Conservation (phyloP, 768 basidiomycete genomes). For the Ramaria sp. region DNA sequence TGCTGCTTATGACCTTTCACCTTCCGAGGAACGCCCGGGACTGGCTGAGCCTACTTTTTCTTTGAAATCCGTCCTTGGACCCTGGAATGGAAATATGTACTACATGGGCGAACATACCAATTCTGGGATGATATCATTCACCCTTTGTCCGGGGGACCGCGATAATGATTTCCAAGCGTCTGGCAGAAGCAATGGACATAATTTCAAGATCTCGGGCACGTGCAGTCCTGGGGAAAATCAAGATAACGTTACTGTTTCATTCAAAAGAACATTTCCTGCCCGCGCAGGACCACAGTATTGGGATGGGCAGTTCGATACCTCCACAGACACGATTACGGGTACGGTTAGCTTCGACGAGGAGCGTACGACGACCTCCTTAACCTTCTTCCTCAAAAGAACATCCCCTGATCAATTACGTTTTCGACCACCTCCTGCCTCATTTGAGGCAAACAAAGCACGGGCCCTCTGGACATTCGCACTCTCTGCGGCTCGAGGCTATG, state of each 20-base stretch:
- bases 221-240: constrained; percentile 9
- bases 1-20: constrained; percentile 12
- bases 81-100: not conserved
- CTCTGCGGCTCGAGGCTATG: constrained; percentile 14
- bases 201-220: constrained; percentile 14
- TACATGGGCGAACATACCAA: no score
- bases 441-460: constrained; percentile 17
- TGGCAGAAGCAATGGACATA: constrained; percentile 7
- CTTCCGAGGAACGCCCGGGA: constrained; percentile 1
- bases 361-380: not conserved
- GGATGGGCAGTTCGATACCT: not conserved
- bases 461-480: constrained; percentile 26
- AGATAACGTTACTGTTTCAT: not conserved
- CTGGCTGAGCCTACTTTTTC: not conserved
- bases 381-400: constrained; percentile 20
- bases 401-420: constrained; percentile 19
- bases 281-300: not conserved
- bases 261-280: constrained; percentile 10
- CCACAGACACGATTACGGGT: constrained; percentile 17
- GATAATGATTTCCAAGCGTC: constrained; percentile 11
- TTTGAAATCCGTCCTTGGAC: constrained; percentile 3
- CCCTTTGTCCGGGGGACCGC: no score
- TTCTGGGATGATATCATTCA: no score
- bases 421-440: constrained; percentile 18
- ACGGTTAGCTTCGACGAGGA: not conserved